These are phyloP conservation scores for Lactifluus hygrophoroides DNA, from an alignment of 768 basidiomycete genomes.

Conservation along the genomic window DNA sequence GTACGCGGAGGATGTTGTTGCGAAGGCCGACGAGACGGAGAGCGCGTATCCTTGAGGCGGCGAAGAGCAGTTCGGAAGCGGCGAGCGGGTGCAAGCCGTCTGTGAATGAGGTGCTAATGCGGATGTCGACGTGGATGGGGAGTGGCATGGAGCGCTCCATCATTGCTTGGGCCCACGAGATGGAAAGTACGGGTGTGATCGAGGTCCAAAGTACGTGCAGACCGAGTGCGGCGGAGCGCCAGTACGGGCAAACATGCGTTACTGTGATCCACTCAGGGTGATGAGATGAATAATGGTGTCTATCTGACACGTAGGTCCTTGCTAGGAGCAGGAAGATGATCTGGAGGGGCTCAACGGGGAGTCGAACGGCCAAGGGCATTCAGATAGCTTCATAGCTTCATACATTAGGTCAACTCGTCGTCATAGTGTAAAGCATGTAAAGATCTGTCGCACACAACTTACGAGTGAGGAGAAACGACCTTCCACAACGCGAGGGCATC, in stretches of 20 bases:
- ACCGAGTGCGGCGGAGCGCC: conserved; percentile 10
- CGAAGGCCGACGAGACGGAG: conserved; percentile 11
- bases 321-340: background rate
- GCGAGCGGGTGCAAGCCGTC: conserved; percentile 8
- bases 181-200: conserved; percentile 4
- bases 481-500: background rate
- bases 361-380: background rate
- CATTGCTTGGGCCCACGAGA: conserved; percentile 7
- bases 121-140: background rate
- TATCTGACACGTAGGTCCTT: background rate
- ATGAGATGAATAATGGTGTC: background rate
- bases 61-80: conserved; percentile 4
- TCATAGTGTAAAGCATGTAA: background rate
- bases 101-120: background rate
- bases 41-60: background rate
- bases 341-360: conserved; percentile 7
- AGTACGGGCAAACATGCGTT: conserved; percentile 8
- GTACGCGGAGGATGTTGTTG: background rate
- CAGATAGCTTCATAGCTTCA: too few relatives aligned
- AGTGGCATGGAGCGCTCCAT: conserved; percentile 8
- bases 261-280: conserved; percentile 5
- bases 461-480: background rate
- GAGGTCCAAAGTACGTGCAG: conserved; percentile 8
- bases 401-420: background rate
- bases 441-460: background rate